Conservation (phyloP, 345 rosid species). For the Eucalyptus pauciflora region DNA sequence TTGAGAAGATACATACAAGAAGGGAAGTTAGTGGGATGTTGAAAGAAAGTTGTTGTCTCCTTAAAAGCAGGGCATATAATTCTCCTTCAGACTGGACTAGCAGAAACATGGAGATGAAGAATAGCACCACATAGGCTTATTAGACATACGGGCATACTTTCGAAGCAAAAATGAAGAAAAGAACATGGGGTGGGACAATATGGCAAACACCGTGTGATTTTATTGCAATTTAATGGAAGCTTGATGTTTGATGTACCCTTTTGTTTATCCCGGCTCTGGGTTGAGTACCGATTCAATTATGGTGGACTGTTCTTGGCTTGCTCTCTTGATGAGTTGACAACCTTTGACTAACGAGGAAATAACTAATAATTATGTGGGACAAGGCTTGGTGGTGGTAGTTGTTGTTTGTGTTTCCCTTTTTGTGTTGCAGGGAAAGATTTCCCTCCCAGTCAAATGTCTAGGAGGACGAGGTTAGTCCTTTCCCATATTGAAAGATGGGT, state of each 20-base stretch:
- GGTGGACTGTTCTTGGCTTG: not conserved
- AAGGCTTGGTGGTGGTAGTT: not conserved
- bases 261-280: not conserved
- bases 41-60: not conserved
- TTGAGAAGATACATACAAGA: not conserved
- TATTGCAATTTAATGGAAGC: not conserved
- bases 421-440: not conserved
- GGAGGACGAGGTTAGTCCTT: not conserved
- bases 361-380: not conserved
- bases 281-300: not conserved
- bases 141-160: not conserved
- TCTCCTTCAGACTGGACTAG: not conserved
- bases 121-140: not conserved
- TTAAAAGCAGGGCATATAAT: not conserved
- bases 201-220: not conserved
- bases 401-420: not conserved
- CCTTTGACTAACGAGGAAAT: not conserved
- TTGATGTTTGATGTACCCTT: not conserved
- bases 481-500: not conserved
- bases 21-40: not conserved
- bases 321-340: not conserved
- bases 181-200: not conserved
- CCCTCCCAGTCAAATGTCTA: not conserved
- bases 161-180: not conserved
- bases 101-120: not conserved